phyloP scores from a whole-genome alignment of 768 basidiomycete genomes.

The Panaeolus cyanescens region DNA sequence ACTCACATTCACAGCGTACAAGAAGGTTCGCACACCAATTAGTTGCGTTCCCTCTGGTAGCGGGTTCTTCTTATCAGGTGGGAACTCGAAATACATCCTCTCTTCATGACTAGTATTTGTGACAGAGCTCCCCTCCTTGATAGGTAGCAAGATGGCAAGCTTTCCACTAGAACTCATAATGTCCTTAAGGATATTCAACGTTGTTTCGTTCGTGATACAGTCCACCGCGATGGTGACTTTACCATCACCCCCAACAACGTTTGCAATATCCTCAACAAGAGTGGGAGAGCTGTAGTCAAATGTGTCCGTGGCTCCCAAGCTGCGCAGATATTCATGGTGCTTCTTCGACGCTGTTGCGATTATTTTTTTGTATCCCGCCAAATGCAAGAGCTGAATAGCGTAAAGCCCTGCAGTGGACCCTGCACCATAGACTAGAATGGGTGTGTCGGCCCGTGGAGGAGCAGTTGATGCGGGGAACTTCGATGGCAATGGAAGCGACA shows the following conservation, averaged over 20 bases:
- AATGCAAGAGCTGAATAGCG: conserved; percentile 37
- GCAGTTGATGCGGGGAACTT: conserved; percentile 28
- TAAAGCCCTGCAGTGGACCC: conserved; percentile 42
- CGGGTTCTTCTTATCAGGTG: conserved; percentile 32
- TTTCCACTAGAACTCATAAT: conserved; percentile 38
- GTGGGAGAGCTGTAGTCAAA: conserved; percentile 42
- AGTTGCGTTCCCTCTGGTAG: conserved; percentile 38
- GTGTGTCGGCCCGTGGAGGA: conserved; percentile 29
- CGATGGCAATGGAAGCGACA: conserved; percentile 35
- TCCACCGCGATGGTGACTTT: conserved; percentile 38
- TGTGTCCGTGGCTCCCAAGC: conserved; percentile 39
- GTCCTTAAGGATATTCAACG: conserved; percentile 36
- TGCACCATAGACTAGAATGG: conserved; percentile 48
- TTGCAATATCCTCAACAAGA: conserved; percentile 34
- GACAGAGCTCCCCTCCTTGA: conserved; percentile 45
- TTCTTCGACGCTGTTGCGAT: conserved; percentile 42
- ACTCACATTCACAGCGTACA: conserved; percentile 37
- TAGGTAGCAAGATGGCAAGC: conserved; percentile 45
- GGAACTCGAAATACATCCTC: conserved; percentile 33
- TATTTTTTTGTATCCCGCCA: conserved; percentile 44
- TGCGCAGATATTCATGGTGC: conserved; percentile 38
- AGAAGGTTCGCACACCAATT: conserved; percentile 42
- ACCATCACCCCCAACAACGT: conserved; percentile 32
- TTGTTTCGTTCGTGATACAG: conserved; percentile 37
- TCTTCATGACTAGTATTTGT: conserved; percentile 24